Percentiles rank a stretch among this genome's conserved stretches.
Evolutionary conservation across 495 filamentous ascomycete species (phyloP).

Genomic region (Neurospora terricola): DNA sequence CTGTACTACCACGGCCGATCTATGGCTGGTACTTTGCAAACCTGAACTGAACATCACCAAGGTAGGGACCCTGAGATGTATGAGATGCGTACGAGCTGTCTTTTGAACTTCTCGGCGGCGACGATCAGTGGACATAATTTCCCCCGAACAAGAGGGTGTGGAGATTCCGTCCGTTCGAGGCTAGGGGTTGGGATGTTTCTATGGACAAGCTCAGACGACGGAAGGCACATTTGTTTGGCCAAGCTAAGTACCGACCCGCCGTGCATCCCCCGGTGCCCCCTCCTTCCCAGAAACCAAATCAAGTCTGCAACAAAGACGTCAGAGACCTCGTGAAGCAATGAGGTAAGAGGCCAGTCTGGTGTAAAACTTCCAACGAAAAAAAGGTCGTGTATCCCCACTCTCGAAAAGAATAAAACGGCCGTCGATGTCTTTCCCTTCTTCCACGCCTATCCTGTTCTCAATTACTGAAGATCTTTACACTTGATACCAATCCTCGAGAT

Average conservation of each 20-base stretch:
- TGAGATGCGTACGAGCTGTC: not conserved
- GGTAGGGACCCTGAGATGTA: not conserved
- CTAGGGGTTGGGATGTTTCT: not conserved
- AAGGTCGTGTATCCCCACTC: not conserved
- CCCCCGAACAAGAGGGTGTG: not conserved
- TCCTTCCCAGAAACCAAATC: not conserved
- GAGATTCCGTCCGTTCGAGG: not conserved
- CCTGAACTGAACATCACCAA: not conserved
- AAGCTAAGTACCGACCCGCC: not conserved
- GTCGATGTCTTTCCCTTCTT: not conserved
- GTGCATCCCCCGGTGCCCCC: not conserved
- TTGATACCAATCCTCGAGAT: not conserved
- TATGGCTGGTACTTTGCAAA: not conserved
- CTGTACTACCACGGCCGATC: not conserved
- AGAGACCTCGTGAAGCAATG: slow-evolving; percentile 4
- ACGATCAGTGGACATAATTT: not conserved
- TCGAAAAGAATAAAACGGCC: not conserved
- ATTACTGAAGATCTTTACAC: not conserved
- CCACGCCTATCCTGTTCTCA: not conserved
- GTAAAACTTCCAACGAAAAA: slow-evolving; percentile 1
- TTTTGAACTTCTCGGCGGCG: not conserved
- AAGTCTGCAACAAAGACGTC: slow-evolving; percentile 13
- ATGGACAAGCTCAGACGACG: not conserved
- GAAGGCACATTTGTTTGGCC: not conserved
- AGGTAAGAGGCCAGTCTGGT: not conserved